These are phyloP conservation scores for Penstemon barbatus DNA, from an alignment of 257 asterid genomes.

Conservation along the genomic window DNA sequence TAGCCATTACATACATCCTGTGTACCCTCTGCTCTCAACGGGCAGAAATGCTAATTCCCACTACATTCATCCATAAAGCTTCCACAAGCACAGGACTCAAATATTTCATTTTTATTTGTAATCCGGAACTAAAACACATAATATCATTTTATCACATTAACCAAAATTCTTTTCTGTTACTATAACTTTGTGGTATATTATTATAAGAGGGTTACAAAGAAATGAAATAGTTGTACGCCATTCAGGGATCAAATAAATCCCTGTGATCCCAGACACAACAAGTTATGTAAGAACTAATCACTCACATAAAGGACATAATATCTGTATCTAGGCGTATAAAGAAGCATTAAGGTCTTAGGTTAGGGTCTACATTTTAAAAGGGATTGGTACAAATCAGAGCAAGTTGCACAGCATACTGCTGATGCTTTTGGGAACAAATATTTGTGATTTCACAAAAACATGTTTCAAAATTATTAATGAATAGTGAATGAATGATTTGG, in stretches of 20 bases:
- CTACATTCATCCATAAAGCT: slow-evolving; percentile 13
- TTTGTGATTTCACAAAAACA: slow-evolving; percentile 23
- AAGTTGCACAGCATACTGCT: slow-evolving; percentile 27
- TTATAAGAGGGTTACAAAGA: too few species aligned
- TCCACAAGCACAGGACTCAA: background rate
- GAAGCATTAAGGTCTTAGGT: slow-evolving; percentile 23
- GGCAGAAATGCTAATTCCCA: slow-evolving; percentile 11
- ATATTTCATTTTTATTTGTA: background rate
- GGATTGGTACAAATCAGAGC: slow-evolving; percentile 24
- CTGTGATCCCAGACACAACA: slow-evolving; percentile 20
- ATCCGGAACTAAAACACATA: background rate
- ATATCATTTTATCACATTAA: too few species aligned
- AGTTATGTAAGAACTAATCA: slow-evolving; percentile 31
- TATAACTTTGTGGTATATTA: background rate
- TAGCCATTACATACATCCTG: slow-evolving; percentile 24
- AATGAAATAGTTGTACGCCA: background rate
- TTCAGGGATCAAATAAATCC: slow-evolving; percentile 29
- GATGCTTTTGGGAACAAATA: slow-evolving; percentile 33
- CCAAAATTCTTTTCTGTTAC: too few species aligned
- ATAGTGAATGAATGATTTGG: slow-evolving; percentile 22
- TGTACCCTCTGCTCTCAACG: slow-evolving; percentile 15
- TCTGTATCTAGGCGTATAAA: slow-evolving; percentile 6
- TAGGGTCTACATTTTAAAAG: slow-evolving; percentile 24
- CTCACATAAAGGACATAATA: slow-evolving; percentile 23
- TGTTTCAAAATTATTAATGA: slow-evolving; percentile 23